Conservation (phyloP, 2,329 filamentous ascomycete genomes). For the Tolypocladium nubicola region DNA sequence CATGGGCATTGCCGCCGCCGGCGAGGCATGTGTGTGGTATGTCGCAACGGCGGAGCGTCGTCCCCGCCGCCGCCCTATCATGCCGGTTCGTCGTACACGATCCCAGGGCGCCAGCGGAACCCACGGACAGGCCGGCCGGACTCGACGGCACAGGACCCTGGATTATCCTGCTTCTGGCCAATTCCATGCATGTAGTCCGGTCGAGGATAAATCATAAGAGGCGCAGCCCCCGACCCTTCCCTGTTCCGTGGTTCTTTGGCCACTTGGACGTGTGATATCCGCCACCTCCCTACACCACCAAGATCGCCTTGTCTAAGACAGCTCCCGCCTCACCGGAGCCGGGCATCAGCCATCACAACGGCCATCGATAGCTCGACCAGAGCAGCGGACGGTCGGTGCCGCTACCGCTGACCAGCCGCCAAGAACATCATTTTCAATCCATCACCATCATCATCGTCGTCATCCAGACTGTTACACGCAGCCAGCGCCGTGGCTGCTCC, state of each 20-base stretch:
- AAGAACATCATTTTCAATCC: background rate
- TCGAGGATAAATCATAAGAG: background rate
- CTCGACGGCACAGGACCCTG: background rate
- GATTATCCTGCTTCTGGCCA: background rate
- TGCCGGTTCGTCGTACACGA: no score
- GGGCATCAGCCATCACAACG: background rate
- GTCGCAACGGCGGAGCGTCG: no score
- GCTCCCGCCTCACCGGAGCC: no score
- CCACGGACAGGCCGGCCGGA: background rate
- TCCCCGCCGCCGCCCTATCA: no score
- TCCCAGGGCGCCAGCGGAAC: background rate
- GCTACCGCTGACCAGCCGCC: background rate
- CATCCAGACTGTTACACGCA: background rate
- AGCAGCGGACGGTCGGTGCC: background rate
- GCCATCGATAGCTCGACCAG: background rate
- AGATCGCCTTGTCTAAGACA: no score
- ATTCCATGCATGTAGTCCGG: background rate
- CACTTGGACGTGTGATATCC: no score
- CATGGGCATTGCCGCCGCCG: no score
- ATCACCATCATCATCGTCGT: no score
- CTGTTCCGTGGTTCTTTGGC: background rate
- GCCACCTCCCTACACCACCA: background rate
- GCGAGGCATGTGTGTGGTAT: no score
- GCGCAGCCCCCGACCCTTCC: background rate
- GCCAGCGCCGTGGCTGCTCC: no score